Evolutionary conservation across 1,139 yeast species (phyloP).

Genomic region (Casaregolazyma lundiana): DNA sequence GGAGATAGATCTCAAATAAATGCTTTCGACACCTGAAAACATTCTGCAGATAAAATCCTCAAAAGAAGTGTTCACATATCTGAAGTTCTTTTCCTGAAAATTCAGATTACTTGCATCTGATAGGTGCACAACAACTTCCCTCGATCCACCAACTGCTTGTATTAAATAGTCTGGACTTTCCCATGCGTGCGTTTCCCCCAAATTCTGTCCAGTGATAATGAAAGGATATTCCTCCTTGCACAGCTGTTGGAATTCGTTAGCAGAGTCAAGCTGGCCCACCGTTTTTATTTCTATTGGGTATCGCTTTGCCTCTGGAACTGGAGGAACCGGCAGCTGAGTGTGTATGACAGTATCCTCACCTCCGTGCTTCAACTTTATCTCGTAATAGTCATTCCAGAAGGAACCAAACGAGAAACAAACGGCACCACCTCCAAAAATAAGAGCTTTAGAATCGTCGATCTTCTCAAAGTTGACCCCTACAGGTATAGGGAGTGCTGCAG

Average conservation of each 20-base stretch:
- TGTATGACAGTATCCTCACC: neutral
- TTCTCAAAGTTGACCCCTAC: conserved; percentile 51
- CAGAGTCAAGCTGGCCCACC: neutral
- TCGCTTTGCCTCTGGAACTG: neutral
- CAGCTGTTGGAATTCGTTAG: conserved; percentile 9
- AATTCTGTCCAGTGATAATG: conserved; percentile 16
- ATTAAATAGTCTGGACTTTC: conserved; percentile 29
- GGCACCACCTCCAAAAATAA: conserved; percentile 68
- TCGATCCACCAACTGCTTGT: conserved; percentile 27
- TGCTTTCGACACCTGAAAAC: conserved; percentile 15
- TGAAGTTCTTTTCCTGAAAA: conserved; percentile 34
- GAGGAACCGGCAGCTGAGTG: conserved; percentile 1
- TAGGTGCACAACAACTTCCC: conserved; percentile 30
- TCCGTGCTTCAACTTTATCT: conserved; percentile 3
- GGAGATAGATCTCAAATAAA: conserved; percentile 33
- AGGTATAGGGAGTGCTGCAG: conserved; percentile 44
- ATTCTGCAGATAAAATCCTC: conserved; percentile 28
- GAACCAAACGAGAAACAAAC: conserved; percentile 84
- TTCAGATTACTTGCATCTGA: conserved; percentile 27
- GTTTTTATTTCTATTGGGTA: conserved; percentile 1
- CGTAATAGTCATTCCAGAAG: conserved; percentile 44
- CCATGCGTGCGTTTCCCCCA: conserved; percentile 33
- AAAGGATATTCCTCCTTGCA: conserved; percentile 13
- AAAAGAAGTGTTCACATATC: conserved; percentile 29
- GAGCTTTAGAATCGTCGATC: conserved; percentile 23